A percentile compares a stretch with the other conserved stretches of the same genome.
Evolutionary conservation across 1,139 yeast genomes (phyloP).

Genomic region (Candida tropicalis): DNA sequence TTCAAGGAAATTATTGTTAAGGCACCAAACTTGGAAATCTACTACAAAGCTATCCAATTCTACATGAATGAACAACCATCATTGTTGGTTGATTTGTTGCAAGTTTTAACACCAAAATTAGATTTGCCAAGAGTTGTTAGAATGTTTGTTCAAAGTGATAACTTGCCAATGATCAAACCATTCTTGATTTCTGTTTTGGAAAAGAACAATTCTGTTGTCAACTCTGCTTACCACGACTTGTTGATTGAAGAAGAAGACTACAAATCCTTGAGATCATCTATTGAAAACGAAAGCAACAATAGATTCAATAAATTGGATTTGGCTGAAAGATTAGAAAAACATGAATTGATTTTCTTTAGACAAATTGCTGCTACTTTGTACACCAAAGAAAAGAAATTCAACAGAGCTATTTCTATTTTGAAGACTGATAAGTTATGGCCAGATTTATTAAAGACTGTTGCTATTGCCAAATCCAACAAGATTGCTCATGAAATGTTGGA

Average conservation of each 20-base stretch:
- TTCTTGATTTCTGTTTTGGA: conserved; percentile 89
- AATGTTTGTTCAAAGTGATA: conserved; percentile 93
- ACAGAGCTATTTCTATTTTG: conserved; percentile 82
- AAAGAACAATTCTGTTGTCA: conserved; percentile 88
- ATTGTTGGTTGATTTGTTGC: conserved; percentile 79
- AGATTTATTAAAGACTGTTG: conserved; percentile 90
- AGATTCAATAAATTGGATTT: conserved; percentile 90
- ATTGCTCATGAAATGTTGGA: conserved; percentile 87
- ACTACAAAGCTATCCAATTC: conserved; percentile 95
- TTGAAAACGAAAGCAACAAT: conserved; percentile 78
- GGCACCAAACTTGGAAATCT: conserved; percentile 94
- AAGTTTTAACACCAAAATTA: conserved; percentile 86
- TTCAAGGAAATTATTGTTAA: conserved; percentile 94
- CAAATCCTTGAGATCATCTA: conserved; percentile 83
- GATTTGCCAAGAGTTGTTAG: conserved; percentile 95
- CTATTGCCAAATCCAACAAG: conserved; percentile 75
- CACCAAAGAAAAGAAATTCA: conserved; percentile 92
- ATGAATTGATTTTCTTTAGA: conserved; percentile 87
- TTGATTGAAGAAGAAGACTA: conserved; percentile 96
- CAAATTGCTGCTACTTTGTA: conserved; percentile 93
- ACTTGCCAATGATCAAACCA: conserved; percentile 93
- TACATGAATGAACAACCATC: conserved; percentile 93
- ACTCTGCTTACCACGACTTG: conserved; percentile 92
- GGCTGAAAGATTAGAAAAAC: conserved; percentile 92
- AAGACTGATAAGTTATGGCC: conserved; percentile 94